Base-by-base conservation (phyloP, 1,284 basidiomycete species). In the Malassezia vespertilionis region DNA sequence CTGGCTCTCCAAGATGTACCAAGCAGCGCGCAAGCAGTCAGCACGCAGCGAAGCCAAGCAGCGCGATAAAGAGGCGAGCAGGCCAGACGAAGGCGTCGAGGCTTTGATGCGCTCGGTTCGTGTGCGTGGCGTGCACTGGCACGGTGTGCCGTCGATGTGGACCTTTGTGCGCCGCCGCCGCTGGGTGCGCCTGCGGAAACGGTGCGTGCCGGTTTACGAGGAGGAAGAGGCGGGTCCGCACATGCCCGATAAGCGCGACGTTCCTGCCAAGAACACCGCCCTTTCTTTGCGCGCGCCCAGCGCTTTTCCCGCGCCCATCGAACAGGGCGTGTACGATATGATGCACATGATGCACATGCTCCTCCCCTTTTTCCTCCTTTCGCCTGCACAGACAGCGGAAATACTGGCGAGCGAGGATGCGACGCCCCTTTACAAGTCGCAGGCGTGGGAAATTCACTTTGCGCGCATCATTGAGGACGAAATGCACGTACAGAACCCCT, bases 181-280 rank as follows among this genome's bases (percentile, higher is more conserved):
- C 11, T 69, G 66, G 66, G 62, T 69, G 17, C 56, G 66, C 1
- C 49, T 69, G 36, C 58, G 66, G 30, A 53, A 58, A n/a, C 46
- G 46, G n/a, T 17, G 38, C 31, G 46, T 32, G 3, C 33, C 28
- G 1, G 20, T 39, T 2, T 18, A n/a, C 27, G 12, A 27, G 11
- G n/a, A 22, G 12, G 31, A 52, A 5, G 53, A n/a, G n/a, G n/a
- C n/a, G n/a, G n/a, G n/a, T n/a, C n/a, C n/a, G n/a, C n/a, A n/a
- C n/a, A n/a, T n/a, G n/a, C n/a, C n/a, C n/a, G n/a, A n/a, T n/a
- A n/a, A n/a, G n/a, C n/a, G n/a, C n/a, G n/a, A n/a, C n/a, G n/a
- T n/a, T n/a, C n/a, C n/a, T n/a, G n/a, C n/a, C n/a, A n/a, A n/a
- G n/a, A n/a, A n/a, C n/a, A n/a, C n/a, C n/a, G n/a, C n/a, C n/a